A percentile compares a stretch with the other conserved stretches of the same genome.
Conservation (phyloP, 148 eudicot genomes). For the Rhododendron molle region DNA sequence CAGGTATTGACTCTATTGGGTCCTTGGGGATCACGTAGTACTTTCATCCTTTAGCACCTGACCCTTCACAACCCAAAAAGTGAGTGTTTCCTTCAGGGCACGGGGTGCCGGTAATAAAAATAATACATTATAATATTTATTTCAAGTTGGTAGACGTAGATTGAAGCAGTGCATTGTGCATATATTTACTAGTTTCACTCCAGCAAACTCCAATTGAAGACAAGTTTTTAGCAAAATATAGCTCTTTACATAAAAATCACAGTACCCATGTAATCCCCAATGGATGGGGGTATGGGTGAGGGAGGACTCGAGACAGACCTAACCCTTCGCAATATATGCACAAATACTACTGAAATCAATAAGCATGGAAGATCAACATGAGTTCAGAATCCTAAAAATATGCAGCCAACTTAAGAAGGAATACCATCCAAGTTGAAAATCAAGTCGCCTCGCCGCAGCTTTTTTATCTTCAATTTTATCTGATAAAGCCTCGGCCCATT, state of each 20-base stretch:
- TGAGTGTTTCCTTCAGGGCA: neutral
- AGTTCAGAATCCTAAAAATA: neutral
- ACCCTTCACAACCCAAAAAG: neutral
- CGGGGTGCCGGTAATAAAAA: neutral
- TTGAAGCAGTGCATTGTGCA: neutral
- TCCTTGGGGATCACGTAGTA: neutral
- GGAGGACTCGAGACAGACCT: neutral
- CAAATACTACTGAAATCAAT: neutral
- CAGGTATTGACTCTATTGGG: neutral
- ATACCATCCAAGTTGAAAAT: conserved; percentile 86
- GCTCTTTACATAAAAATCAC: neutral
- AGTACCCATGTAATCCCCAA: neutral
- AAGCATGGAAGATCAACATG: neutral
- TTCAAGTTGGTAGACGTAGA: neutral
- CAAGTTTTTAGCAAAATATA: neutral
- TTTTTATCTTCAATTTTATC: conserved; percentile 57
- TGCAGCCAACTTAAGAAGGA: neutral
- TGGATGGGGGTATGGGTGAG: neutral
- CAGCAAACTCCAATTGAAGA: neutral
- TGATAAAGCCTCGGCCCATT: conserved; percentile 79
- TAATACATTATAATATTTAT: neutral
- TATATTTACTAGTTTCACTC: neutral
- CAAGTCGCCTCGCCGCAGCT: conserved; percentile 79
- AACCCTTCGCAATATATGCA: neutral
- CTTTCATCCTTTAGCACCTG: neutral